These are phyloP conservation scores for Candida frijolesensis DNA, from an alignment of 1,139 yeast species.

Conservation along the genomic window DNA sequence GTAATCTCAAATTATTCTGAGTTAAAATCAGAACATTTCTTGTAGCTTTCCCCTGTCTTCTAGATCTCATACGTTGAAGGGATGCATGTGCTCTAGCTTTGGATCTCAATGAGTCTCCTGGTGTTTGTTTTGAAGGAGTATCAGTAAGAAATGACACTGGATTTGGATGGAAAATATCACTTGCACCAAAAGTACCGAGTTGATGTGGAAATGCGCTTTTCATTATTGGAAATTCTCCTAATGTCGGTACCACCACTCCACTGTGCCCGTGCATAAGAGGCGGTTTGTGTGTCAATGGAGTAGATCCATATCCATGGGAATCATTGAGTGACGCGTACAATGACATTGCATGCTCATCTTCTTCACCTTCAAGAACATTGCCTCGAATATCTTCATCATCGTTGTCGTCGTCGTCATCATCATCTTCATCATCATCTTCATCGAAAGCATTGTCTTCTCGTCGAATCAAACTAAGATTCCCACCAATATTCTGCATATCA, in stretches of 20 bases:
- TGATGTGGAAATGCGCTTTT: constrained; percentile 12
- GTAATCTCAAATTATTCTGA: constrained; percentile 24
- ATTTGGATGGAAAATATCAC: constrained; percentile 8
- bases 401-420: constrained; percentile 21
- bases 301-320: constrained; percentile 23
- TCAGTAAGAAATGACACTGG: constrained; percentile 29
- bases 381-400: constrained; percentile 18
- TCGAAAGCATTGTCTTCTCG: constrained; percentile 7
- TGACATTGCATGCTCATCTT: constrained; percentile 58
- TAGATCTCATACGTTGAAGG: constrained; percentile 59
- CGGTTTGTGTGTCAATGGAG: constrained; percentile 14
- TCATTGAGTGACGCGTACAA: constrained; percentile 43
- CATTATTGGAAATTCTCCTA: constrained; percentile 49
- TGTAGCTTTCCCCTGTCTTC: constrained; percentile 56
- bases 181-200: constrained; percentile 1
- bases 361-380: constrained; percentile 34
- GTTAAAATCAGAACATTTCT: constrained; percentile 31
- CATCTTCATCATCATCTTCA: constrained; percentile 14
- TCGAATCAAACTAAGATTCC: not conserved
- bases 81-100: constrained; percentile 70
- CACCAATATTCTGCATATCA: constrained; percentile 9
- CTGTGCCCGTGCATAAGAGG: constrained; percentile 30
- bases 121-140: constrained; percentile 22
- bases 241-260: constrained; percentile 39
- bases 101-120: constrained; percentile 39